Conservation (phyloP, 495 filamentous ascomycete species). For the Daldinia decipiens region DNA sequence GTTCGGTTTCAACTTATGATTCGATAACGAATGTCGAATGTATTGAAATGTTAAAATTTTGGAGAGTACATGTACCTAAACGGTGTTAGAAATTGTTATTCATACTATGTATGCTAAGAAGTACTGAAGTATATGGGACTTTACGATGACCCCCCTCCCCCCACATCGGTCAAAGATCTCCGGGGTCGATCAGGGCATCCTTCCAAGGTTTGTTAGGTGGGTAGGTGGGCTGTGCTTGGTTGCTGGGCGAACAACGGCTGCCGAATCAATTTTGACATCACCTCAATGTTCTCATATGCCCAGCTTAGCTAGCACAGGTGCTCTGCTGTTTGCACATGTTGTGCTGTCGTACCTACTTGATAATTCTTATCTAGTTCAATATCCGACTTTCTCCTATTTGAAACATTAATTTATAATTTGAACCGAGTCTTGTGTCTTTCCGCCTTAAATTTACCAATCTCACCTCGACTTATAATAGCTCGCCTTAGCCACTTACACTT, state of each 20-base stretch:
- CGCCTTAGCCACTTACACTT: background rate
- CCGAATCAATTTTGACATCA: slow-evolving; percentile 40
- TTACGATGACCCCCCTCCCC: slow-evolving; percentile 35
- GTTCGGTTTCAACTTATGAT: slow-evolving; percentile 18
- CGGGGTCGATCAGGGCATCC: slow-evolving; percentile 14
- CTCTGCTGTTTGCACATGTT: slow-evolving; percentile 16
- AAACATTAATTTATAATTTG: slow-evolving; percentile 1
- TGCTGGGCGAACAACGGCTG: slow-evolving; percentile 47
- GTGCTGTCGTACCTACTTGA: background rate
- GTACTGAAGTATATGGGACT: background rate
- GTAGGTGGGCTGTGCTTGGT: slow-evolving; percentile 20
- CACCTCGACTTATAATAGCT: slow-evolving; percentile 5
- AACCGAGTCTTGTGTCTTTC: background rate
- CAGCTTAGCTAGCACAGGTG: slow-evolving; percentile 3
- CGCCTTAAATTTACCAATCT: background rate
- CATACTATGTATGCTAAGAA: slow-evolving; percentile 25
- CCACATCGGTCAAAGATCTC: slow-evolving; percentile 27
- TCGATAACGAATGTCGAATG: background rate
- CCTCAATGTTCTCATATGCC: slow-evolving; percentile 7
- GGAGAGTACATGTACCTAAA: too few species aligned
- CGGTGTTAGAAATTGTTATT: slow-evolving; percentile 14
- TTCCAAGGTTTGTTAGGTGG: slow-evolving; percentile 2
- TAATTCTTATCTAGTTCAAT: background rate
- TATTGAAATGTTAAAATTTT: slow-evolving; percentile 21
- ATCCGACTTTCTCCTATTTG: slow-evolving; percentile 3